phyloP scores from a whole-genome alignment of 176 grass and related monocot species.

The Aegilops tauschii region DNA sequence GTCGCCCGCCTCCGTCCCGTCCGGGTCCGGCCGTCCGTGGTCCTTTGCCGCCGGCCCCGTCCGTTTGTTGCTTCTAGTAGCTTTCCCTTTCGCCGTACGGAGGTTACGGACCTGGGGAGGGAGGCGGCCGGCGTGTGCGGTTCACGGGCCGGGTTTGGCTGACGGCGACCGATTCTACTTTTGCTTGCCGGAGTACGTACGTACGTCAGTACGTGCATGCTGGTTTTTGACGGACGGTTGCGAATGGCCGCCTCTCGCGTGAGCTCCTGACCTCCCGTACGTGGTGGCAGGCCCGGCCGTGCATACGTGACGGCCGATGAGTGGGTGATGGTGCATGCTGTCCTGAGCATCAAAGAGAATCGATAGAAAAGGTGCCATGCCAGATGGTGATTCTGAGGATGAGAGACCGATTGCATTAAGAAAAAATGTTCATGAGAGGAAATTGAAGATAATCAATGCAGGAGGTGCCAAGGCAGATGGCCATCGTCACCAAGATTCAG shows the following conservation, averaged over 20 bases:
- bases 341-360: conserved; percentile 18
- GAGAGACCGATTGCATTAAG: conserved; percentile 13
- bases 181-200: no score
- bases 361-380: conserved; percentile 17
- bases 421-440: not conserved
- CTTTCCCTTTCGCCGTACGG: not conserved
- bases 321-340: not conserved
- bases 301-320: not conserved
- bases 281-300: not conserved
- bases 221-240: not conserved
- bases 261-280: not conserved
- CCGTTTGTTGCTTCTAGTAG: not conserved
- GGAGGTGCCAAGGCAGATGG: not conserved
- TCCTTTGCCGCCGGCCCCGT: not conserved
- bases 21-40: not conserved
- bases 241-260: not conserved
- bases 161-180: not conserved
- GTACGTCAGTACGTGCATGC: not conserved
- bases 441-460: not conserved
- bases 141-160: not conserved
- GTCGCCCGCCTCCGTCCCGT: not conserved
- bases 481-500: conserved; percentile 33
- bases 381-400: conserved; percentile 38
- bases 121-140: no score
- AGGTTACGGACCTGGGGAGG: no score